Evolutionary conservation across 2,329 filamentous ascomycete genomes (phyloP).

Genomic region (Diaporthe citrichinensis): DNA sequence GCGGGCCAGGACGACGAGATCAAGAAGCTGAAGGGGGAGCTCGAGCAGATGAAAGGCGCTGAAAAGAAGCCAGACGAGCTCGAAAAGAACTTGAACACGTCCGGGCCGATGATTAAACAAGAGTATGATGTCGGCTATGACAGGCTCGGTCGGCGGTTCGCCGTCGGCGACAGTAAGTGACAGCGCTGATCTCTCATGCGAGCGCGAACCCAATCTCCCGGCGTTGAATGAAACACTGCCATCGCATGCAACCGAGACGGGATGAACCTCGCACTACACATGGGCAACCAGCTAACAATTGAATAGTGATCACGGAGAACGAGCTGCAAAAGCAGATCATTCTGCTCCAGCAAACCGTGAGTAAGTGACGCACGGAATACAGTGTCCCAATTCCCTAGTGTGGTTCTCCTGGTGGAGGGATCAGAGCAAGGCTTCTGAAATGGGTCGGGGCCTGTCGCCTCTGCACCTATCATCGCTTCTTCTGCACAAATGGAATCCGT

Average conservation of each 20-base stretch:
- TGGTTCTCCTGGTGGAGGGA: not conserved
- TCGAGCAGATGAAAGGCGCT: slow-evolving; percentile 43
- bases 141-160: slow-evolving; percentile 51
- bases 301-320: slow-evolving; percentile 50
- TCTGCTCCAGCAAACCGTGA: slow-evolving; percentile 54
- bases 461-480: not conserved
- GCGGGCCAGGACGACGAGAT: slow-evolving; percentile 51
- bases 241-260: slow-evolving; percentile 19
- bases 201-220: slow-evolving; percentile 12
- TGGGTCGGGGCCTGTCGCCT: too few species aligned
- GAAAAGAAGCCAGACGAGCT: slow-evolving; percentile 46
- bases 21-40: slow-evolving; percentile 48
- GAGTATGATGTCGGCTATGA: slow-evolving; percentile 53
- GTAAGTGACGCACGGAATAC: not conserved
- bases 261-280: slow-evolving; percentile 7
- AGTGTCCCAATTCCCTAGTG: not conserved
- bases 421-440: not conserved
- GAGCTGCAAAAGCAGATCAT: slow-evolving; percentile 55
- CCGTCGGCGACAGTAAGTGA: slow-evolving; percentile 51
- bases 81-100: slow-evolving; percentile 48
- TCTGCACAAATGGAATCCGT: accelerated
- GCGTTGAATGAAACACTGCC: slow-evolving; percentile 18
- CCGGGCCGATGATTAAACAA: slow-evolving; percentile 50
- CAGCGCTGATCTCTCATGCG: slow-evolving; percentile 10
- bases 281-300: not conserved